Conservation (phyloP, 108 stramenopile species). For the Asterionellopsis glacialis region DNA sequence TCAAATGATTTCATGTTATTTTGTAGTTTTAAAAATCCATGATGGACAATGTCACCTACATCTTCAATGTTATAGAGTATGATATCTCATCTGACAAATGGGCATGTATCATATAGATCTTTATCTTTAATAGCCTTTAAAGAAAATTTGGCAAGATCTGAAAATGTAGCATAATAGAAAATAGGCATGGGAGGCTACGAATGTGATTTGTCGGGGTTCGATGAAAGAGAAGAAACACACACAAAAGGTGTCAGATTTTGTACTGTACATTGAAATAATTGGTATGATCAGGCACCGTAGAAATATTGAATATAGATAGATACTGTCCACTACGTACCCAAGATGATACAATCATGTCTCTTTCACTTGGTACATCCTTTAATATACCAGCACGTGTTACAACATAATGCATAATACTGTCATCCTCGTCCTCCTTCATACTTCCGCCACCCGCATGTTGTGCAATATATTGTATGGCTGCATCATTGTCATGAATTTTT, state of each 20-base stretch:
- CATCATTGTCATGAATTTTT: constrained; percentile 15
- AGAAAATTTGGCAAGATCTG: constrained; percentile 1
- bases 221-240: neutral
- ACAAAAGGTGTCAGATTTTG: neutral
- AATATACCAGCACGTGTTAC: constrained; percentile 15
- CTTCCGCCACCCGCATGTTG: neutral
- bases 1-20: too few species aligned
- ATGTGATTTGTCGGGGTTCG: too few species aligned
- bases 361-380: constrained; percentile 3
- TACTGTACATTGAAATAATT: too few species aligned
- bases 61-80: too few species aligned
- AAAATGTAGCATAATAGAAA: neutral
- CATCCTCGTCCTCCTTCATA: neutral
- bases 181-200: constrained; percentile 4
- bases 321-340: constrained; percentile 8
- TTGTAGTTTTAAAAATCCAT: too few species aligned
- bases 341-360: neutral
- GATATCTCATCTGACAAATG: constrained; percentile 12
- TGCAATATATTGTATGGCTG: constrained; percentile 6
- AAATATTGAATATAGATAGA: neutral
- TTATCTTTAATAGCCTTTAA: neutral
- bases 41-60: too few species aligned
- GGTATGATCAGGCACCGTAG: neutral
- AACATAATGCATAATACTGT: neutral
- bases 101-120: neutral